Base-by-base conservation (phyloP, 192 early-diverging fungal genomes). In the Coemansia sp. region DNA sequence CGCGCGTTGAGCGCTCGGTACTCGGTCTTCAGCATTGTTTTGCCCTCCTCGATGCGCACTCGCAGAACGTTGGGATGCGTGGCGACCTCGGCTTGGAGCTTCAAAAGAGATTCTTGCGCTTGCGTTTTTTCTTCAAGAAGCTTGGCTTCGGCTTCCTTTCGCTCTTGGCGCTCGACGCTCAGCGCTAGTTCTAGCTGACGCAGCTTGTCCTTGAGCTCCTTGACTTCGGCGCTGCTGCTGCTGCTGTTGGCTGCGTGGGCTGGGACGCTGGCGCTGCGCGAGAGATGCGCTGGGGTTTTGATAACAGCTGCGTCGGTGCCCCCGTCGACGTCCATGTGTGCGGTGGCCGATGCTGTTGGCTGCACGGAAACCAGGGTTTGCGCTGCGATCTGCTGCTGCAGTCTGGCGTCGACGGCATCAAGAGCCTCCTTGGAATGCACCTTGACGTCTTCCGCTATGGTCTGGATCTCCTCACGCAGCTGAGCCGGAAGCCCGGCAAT, bases 1-100 rank as follows among this genome's bases (percentile, higher is more conserved):
- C 75, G 67, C 22, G 68, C 49, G n/a, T 82, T 85, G 22, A 84
- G 71, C 30, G 58, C 60, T 1, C 85, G 76, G 55, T 84, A 83
- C 14, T 65, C 57, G 25, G 55, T 67, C 42, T 81, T 74, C 7
- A 88, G 74, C 58, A 66, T 53, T 22, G 51, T 49, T 52, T 84
- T 86, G 36, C 83, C 84, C 36, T 78, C 66, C 62, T 88, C 86
- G n/a, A 85, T 86, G 45, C 83, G 81, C 63, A 65, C 50, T 7
- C 79, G 65, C 34, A 81, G 69, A 0, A 68, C 32, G 46, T 72
- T 72, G 7, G 82, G 71, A 45, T 75, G 68, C 39, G 47, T 49
- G 18, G 78, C 61, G 25, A 83, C 80, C 6, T 81, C 71, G 6
- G 65, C 59, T 22, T 76, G 56, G 6, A 74, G 69, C 50, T 82